Percentiles rank a stretch among this genome's conserved stretches.
Conservation (phyloP, 352 stramenopile species). For the Globisporangium cylindrosporum region DNA sequence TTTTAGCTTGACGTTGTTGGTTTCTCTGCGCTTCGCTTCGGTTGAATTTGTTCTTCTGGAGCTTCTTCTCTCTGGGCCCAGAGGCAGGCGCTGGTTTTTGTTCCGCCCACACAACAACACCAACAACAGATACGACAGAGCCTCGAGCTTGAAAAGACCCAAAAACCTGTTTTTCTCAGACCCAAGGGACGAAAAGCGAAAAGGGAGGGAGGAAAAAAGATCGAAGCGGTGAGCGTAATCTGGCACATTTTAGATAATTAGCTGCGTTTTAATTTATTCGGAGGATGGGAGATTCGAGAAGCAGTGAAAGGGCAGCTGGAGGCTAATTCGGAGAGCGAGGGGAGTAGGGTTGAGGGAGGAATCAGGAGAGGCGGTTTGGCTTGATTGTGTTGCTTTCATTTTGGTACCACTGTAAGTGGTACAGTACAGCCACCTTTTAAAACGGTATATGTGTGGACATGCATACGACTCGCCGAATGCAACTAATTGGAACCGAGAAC, state of each 20-base stretch:
- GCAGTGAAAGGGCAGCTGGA: not conserved
- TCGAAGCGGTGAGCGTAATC: not conserved
- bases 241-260: not conserved
- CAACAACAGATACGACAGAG: not conserved
- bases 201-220: not conserved
- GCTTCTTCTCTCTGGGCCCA: not conserved
- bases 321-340: not conserved
- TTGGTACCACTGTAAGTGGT: no score
- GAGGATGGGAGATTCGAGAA: not conserved
- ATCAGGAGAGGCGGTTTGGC: slow-evolving; percentile 1
- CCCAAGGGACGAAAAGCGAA: not conserved
- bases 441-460: no score
- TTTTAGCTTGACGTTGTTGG: slow-evolving; percentile 1
- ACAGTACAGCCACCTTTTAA: no score
- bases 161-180: slow-evolving; percentile 2
- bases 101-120: slow-evolving; percentile 8
- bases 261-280: not conserved
- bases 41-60: slow-evolving; percentile 11
- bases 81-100: slow-evolving; percentile 11
- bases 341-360: not conserved
- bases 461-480: no score
- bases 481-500: no score
- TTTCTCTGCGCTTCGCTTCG: slow-evolving; percentile 9
- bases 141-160: not conserved
- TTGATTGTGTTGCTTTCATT: not conserved